Conservation (phyloP, 352 stramenopile species). For the Globisporangium megalacanthum region DNA sequence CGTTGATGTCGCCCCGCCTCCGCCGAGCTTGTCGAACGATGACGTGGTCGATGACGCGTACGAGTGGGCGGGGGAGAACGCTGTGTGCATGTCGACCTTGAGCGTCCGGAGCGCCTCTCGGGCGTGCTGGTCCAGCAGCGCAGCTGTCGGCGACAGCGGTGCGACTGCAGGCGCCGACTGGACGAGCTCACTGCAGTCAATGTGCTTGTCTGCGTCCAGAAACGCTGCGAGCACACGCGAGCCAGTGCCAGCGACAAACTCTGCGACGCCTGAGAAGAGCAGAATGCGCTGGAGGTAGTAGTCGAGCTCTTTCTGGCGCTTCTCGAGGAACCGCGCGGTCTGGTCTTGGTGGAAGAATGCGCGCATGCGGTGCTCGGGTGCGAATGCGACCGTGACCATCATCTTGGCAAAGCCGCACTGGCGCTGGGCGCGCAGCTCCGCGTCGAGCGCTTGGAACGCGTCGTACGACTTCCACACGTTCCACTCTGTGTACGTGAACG, state of each 20-base stretch:
- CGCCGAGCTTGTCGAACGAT: constrained; percentile 13
- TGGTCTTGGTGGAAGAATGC: constrained; percentile 75
- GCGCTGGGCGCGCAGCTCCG: constrained; percentile 42
- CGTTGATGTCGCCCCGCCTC: too few species aligned
- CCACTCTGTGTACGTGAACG: constrained; percentile 46
- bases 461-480: constrained; percentile 78
- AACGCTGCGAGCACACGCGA: constrained; percentile 66
- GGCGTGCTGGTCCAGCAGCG: constrained; percentile 12
- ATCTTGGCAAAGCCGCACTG: constrained; percentile 64
- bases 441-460: constrained; percentile 71
- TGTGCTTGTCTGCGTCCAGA: constrained; percentile 37
- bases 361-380: constrained; percentile 56
- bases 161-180: too few species aligned
- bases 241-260: constrained; percentile 44
- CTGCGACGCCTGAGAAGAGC: constrained; percentile 59
- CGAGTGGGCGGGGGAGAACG: constrained; percentile 21
- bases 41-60: constrained; percentile 15
- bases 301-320: constrained; percentile 69
- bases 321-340: constrained; percentile 64
- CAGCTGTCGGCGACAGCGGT: constrained; percentile 13
- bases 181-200: constrained; percentile 24
- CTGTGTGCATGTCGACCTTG: constrained; percentile 29
- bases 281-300: constrained; percentile 84
- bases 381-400: constrained; percentile 81
- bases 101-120: constrained; percentile 22